These are phyloP conservation scores for Dothiorella sarmentorum DNA, from an alignment of 2,329 filamentous ascomycete species.

Conservation along the genomic window DNA sequence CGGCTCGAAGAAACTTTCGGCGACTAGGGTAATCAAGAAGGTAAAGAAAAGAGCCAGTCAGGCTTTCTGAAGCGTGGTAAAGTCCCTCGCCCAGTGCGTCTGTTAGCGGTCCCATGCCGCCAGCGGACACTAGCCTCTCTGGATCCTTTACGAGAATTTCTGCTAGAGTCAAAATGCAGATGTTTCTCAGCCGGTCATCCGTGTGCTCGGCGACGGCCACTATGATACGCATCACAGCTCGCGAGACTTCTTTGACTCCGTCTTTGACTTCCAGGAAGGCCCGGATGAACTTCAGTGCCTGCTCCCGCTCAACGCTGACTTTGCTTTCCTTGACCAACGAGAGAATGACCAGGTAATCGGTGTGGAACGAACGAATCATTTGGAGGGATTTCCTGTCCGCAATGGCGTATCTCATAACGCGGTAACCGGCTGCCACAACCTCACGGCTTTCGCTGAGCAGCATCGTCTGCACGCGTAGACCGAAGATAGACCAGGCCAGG, in stretches of 20 bases:
- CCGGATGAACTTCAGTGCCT: constrained; percentile 92
- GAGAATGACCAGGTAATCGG: constrained; percentile 85
- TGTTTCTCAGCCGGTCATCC: constrained; percentile 81
- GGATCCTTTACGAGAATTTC: constrained; percentile 89
- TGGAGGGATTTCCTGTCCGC: constrained; percentile 86
- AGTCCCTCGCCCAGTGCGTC: constrained; percentile 86
- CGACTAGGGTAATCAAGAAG: constrained; percentile 80
- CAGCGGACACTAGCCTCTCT: constrained; percentile 72
- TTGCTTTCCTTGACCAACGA: constrained; percentile 95
- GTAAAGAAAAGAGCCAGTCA: constrained; percentile 84
- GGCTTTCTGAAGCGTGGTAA: constrained; percentile 87
- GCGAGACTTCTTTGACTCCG: constrained; percentile 81
- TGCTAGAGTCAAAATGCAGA: constrained; percentile 87
- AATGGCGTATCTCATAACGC: constrained; percentile 90
- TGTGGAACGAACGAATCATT: constrained; percentile 83
- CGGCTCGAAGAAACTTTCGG: constrained; percentile 78
- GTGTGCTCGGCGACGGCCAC: constrained; percentile 84
- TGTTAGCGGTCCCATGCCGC: constrained; percentile 82
- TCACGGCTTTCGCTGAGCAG: constrained; percentile 92
- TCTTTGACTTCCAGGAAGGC: constrained; percentile 95
- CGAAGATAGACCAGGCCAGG: constrained; percentile 92
- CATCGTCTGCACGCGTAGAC: constrained; percentile 90
- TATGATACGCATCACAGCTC: constrained; percentile 81
- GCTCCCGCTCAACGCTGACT: constrained; percentile 93
- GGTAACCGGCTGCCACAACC: constrained; percentile 90